Conservation (phyloP, 2,329 filamentous ascomycete species). For the Colletotrichum gloeosporioides region DNA sequence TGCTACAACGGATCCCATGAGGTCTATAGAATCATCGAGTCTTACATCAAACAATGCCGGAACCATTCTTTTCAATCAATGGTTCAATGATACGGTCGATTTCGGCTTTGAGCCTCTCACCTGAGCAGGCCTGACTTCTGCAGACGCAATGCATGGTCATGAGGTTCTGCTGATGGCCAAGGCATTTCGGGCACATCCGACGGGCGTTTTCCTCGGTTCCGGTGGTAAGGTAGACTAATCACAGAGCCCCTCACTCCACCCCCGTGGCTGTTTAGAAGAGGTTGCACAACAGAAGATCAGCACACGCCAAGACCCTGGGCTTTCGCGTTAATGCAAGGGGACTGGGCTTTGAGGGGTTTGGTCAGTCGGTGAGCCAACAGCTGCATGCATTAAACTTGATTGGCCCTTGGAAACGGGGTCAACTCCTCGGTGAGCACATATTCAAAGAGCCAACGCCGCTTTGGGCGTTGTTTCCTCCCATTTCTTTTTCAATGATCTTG, state of each 20-base stretch:
- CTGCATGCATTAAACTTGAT: not conserved
- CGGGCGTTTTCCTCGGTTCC: not conserved
- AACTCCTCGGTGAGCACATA: not conserved
- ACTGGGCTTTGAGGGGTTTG: not conserved
- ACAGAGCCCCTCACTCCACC: not conserved
- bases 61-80: not conserved
- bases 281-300: not conserved
- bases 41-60: not conserved
- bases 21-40: not conserved
- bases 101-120: not conserved
- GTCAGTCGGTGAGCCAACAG: not conserved
- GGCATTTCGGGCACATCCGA: not conserved
- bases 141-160: not conserved
- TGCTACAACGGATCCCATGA: not conserved
- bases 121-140: not conserved
- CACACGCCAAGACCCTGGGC: not conserved
- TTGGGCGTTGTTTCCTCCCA: not conserved
- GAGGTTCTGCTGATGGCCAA: not conserved
- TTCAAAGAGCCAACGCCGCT: not conserved
- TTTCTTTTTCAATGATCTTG: not conserved
- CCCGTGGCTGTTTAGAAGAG: not conserved
- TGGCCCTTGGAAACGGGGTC: not conserved
- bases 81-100: not conserved
- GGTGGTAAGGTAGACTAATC: not conserved
- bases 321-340: not conserved